phyloP scores from a whole-genome alignment of 805 yeast species.

The Diddensiella caesifluorescens region DNA sequence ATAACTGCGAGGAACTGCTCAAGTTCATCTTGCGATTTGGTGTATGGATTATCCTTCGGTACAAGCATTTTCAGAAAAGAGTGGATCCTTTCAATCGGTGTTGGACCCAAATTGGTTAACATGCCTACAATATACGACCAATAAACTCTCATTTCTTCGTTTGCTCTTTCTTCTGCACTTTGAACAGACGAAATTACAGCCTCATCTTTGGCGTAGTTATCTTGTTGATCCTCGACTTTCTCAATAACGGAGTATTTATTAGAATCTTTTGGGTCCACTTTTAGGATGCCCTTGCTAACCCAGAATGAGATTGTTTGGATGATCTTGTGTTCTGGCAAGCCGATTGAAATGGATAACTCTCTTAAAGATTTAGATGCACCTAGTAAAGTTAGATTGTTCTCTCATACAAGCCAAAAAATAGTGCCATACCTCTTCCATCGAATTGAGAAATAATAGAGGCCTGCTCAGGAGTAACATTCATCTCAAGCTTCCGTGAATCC shows the following conservation, averaged over 20 bases:
- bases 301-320: constrained; percentile 49
- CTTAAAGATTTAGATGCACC: constrained; percentile 26
- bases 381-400: background rate
- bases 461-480: constrained; percentile 60
- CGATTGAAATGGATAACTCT: constrained; percentile 34
- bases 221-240: constrained; percentile 21
- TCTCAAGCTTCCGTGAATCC: constrained; percentile 37
- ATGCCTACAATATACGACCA: constrained; percentile 52
- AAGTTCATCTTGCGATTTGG: constrained; percentile 38
- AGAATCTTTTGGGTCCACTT: constrained; percentile 33
- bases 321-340: constrained; percentile 41
- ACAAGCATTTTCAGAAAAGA: constrained; percentile 50
- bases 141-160: constrained; percentile 35
- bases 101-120: constrained; percentile 50
- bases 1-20: constrained; percentile 38
- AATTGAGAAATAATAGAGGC: constrained; percentile 59
- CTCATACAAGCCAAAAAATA: background rate
- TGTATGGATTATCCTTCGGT: constrained; percentile 45
- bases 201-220: constrained; percentile 15
- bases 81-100: constrained; percentile 46
- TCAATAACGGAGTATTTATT: constrained; percentile 40
- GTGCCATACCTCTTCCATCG: constrained; percentile 22
- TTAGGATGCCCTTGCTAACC: constrained; percentile 54
- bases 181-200: constrained; percentile 19
- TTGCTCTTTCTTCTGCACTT: constrained; percentile 27